These are phyloP conservation scores for Vachellia collinsii DNA, from an alignment of 306 rosid genomes.

Conservation along the genomic window DNA sequence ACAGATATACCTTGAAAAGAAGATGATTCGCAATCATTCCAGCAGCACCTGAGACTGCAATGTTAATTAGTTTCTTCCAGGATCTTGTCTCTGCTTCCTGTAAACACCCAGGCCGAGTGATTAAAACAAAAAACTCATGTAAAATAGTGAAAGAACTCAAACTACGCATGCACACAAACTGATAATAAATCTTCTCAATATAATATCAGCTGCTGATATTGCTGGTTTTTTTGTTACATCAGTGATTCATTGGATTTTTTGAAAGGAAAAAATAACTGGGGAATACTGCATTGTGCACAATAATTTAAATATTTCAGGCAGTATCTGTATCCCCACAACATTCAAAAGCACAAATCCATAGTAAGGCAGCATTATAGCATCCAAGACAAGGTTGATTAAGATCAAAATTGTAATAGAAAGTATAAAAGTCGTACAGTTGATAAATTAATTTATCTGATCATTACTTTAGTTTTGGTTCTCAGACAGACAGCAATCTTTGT, in stretches of 20 bases:
- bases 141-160: not conserved
- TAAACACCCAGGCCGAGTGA: slow-evolving; percentile 32
- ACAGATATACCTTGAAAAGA: slow-evolving; percentile 74
- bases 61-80: slow-evolving; percentile 86
- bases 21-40: slow-evolving; percentile 98
- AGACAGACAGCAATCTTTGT: not conserved
- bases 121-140: not conserved
- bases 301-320: not conserved
- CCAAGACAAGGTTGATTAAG: not conserved
- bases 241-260: not conserved
- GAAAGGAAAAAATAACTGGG: not conserved
- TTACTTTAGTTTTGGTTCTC: not conserved
- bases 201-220: slow-evolving; percentile 20
- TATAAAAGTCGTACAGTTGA: not conserved
- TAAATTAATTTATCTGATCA: slow-evolving; percentile 2
- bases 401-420: not conserved
- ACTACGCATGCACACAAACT: not conserved
- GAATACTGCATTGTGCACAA: not conserved
- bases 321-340: not conserved
- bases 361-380: not conserved
- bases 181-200: slow-evolving; percentile 25
- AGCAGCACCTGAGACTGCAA: slow-evolving; percentile 98
- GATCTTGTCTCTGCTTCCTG: slow-evolving; percentile 93
- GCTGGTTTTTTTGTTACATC: not conserved
- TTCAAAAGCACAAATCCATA: not conserved